Conservation (phyloP, 331 rosid species). For the Spiraea crenata region DNA sequence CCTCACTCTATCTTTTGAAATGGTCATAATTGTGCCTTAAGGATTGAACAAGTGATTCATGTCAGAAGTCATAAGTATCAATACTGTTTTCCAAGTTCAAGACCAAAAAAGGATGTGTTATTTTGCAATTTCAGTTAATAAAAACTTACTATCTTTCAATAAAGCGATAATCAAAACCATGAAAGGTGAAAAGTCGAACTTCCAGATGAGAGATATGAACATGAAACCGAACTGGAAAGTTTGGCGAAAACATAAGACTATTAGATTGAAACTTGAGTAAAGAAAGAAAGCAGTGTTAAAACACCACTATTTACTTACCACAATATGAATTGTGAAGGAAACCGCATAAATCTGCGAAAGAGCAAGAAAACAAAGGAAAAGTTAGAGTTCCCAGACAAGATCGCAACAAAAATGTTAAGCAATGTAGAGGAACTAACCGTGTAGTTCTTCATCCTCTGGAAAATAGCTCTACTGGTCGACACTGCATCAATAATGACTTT, state of each 20-base stretch:
- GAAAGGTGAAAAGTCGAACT: conserved; percentile 97
- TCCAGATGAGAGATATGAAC: conserved; percentile 95
- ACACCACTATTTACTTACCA: conserved; percentile 51
- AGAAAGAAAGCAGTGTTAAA: conserved; percentile 4
- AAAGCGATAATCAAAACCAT: conserved; percentile 99
- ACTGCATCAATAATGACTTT: conserved; percentile 97
- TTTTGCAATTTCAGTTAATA: not conserved
- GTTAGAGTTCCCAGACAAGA: not conserved
- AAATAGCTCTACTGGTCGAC: conserved; percentile 91
- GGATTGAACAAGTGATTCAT: conserved; percentile 15
- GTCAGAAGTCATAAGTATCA: conserved; percentile 26
- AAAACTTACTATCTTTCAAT: conserved; percentile 78
- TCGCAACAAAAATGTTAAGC: not conserved
- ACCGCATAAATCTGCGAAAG: conserved; percentile 87
- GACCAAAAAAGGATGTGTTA: too few relatives aligned
- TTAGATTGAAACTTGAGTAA: not conserved
- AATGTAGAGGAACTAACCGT: conserved; percentile 52
- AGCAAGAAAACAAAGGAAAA: conserved; percentile 9
- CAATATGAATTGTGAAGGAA: conserved; percentile 98
- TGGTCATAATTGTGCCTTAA: conserved; percentile 94
- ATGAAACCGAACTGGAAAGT: conserved; percentile 87
- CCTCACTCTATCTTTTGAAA: conserved; percentile 93
- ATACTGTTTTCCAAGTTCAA: not conserved
- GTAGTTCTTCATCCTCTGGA: conserved; percentile 99
- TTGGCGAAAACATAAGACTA: conserved; percentile 16